These are phyloP conservation scores for Trichoderma atroviride DNA, from an alignment of 2,329 filamentous ascomycete species.

Conservation along the genomic window DNA sequence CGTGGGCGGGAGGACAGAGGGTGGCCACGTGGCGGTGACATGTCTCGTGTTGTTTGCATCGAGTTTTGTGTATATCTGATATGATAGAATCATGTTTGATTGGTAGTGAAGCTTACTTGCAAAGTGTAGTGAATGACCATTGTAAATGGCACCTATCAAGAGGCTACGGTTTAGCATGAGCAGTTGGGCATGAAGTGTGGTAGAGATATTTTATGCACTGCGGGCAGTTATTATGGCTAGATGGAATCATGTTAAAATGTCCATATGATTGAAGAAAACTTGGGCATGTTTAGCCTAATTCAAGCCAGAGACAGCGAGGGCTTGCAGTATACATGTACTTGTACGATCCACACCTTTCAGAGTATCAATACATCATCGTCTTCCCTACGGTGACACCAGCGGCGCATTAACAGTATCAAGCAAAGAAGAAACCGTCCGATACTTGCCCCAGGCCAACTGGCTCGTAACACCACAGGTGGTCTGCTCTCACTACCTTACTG, in stretches of 20 bases:
- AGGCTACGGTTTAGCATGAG: not conserved
- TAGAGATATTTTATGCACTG: not conserved
- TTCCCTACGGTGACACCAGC: not conserved
- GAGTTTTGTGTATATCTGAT: not conserved
- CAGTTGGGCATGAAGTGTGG: not conserved
- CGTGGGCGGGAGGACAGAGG: not conserved
- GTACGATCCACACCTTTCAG: not conserved
- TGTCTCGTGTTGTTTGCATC: not conserved
- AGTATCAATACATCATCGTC: not conserved
- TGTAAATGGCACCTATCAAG: not conserved
- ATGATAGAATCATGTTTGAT: not conserved
- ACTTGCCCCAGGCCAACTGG: not conserved
- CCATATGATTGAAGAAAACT: not conserved
- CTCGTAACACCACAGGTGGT: not conserved
- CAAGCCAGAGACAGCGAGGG: not conserved
- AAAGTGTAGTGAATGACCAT: not conserved
- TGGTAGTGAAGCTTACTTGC: not conserved
- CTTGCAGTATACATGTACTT: not conserved
- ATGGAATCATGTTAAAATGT: not conserved
- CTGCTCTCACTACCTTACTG: not conserved
- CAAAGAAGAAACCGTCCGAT: not conserved
- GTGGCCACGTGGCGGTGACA: constrained; percentile 12
- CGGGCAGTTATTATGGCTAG: not conserved
- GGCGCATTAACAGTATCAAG: not conserved
- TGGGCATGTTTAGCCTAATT: not conserved